Base-by-base conservation (phyloP, 106 monocot species). In the Platanthera guangdongensis region DNA sequence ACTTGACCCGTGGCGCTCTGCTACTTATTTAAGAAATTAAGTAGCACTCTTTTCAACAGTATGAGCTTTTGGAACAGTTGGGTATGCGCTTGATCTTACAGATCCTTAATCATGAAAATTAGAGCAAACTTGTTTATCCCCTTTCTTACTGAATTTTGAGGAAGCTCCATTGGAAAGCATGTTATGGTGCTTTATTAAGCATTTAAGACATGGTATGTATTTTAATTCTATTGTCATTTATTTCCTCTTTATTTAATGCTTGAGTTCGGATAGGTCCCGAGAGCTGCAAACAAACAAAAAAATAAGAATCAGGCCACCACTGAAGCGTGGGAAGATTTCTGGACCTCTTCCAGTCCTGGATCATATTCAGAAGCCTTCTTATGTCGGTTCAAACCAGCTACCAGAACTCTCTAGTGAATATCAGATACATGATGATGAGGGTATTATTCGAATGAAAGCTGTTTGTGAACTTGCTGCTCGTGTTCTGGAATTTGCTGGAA, bases 391-490 rank as follows among this genome's bases (percentile, higher is more conserved):
- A 55, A 63, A 76, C 46, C 18, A 59, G 47, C 51, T 76, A 21
- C 76, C 76, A 19, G 30, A 76, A 76, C 86, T 99, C 64, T 88
- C 83, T 53, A 84, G 71, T 32, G 88, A 85, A 25, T 76, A 47
- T 84, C 99, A 94, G 82, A 50, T 94, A 53, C 99, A 94, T 78
- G 82, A 90, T 85, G 88, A 85, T 10, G 94, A 94, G 76, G 90
- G 94, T 4, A 90, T 94, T 82, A 73, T 85, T 88, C 68, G 82
- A 53, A 99, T 99, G 89, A 88, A 68, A 84, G 90, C 99, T 84
- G 89, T 94, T 51, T 89, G 94, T 86, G 85, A 99, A 78, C 90
- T 99, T 78, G 99, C 99, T 73, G 94, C 99, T 14, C 94, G 83
- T 80, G 99, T 90, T 78, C 81, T 99, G 72, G 92, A 94, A 21